Evolutionary conservation across 1,139 yeast species (phyloP), one percentile per base, ranked within the genome.

Genomic region (Ashbya aceris): DNA sequence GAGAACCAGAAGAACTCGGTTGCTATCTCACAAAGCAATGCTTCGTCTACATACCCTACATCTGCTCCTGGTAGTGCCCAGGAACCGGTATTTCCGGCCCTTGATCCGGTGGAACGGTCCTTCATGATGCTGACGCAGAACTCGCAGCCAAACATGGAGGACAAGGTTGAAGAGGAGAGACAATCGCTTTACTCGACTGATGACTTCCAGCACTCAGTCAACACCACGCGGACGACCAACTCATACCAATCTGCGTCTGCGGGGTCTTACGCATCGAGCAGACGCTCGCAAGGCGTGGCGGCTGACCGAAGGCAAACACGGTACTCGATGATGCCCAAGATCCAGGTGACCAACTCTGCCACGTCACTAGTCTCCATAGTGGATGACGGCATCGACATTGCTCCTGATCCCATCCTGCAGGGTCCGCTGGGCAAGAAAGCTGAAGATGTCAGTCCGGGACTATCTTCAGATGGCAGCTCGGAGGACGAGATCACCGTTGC

Each of bases 21-120:
- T 3, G 31, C 11, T 3, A n/a, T 11, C 13, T 11, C 13, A 5
- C 13, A n/a, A 5, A 33, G 34, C 39, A 37, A 40, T 13, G 23
- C 40, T n/a, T 37, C 40, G 8, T 40, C 43, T 7, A 26, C 37
- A 8, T 32, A 41, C 13, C 28, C 20, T 5, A 37, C 40, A 11
- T 37, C 38, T 17, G 32, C 26, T 9, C n/a, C 30, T 6, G 38
- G 29, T 12, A 30, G 11, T 4, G 11, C 43, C 7, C 38, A 11
- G 10, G 38, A 27, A 13, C 17, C 27, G 13, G 31, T 12, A 7
- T 39, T 34, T 14, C 29, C 26, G 12, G 32, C 1, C 2, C 13
- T 55, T 42, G 50, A 55, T 36, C 62, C 62, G 8, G 54, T 58
- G 8, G 63, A 58, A 42, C 50, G 46, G 41, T 56, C 61, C 32